Base-by-base conservation (phyloP, 805 yeast genomes). In the Wickerhamomyces bovis region DNA sequence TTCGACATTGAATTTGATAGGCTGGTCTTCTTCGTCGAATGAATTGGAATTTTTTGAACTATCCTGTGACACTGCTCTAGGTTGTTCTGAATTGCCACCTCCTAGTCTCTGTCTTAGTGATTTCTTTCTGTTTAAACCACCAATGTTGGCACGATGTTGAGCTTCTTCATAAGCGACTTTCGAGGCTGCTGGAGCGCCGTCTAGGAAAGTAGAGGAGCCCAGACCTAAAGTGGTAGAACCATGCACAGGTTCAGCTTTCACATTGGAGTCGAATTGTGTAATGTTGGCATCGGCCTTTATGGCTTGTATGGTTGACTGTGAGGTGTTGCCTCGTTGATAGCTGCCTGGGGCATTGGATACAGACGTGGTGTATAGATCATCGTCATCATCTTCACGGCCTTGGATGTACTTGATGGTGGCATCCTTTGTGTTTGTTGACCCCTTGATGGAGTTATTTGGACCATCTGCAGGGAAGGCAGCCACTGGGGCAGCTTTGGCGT, bases 401-500 rank as follows among this genome's bases (percentile, higher is more conserved):
- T 89, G 85, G 4, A 90, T 89, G 60, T 80, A 75, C 63, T 87
- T 82, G 58, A 84, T 73, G 42, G 83, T 82, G 36, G 83, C 76
- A 39, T 76, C 77, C 57, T 80, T 83, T 15, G 80, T 69, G 44
- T 71, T 66, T 50, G 77, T 80, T 50, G 77, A 70, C 21, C 95
- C 95, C 55, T 78, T 78, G 51, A 92, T 81, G 6, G 92, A 77
- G 60, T 79, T 85, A 67, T 94, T 94, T 52, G 98, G 97, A 0
- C 98, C 97, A 67, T 92, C 95, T 7, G 77, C 86, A 0, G 97
- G 97, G 75, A 92, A 94, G 0, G 99, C 99, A 70, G 80, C 72
- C 15, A 94, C 97, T 5, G 99, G 99, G 0, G 97, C 96, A 41
- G 80, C 81, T 60, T 72, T 75, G 18, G 74, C 71, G 53, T 78